phyloP scores from a whole-genome alignment of 305 asterid species.

The Plantago rigida region DNA sequence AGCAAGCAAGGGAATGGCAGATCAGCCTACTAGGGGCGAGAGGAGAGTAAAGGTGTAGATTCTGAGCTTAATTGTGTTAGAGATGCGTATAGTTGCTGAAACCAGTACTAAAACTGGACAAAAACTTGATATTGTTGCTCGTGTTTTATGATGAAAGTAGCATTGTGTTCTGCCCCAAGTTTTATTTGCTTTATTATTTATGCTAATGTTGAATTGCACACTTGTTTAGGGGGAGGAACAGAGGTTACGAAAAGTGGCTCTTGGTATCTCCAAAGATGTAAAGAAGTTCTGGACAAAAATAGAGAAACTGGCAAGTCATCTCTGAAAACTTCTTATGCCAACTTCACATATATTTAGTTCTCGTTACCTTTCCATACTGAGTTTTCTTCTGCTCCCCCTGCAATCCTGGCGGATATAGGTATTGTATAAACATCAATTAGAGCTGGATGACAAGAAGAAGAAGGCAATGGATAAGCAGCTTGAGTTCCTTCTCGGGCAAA shows the following conservation, averaged over 20 bases:
- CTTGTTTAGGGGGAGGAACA: slow-evolving; percentile 82
- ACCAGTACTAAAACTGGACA: slow-evolving; percentile 1
- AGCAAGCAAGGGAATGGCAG: slow-evolving; percentile 95
- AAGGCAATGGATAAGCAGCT: slow-evolving; percentile 92
- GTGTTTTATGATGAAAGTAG: slow-evolving; percentile 24
- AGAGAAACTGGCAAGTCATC: slow-evolving; percentile 80
- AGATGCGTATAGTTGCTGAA: slow-evolving; percentile 21
- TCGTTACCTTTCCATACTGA: slow-evolving; percentile 20
- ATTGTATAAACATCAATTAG: slow-evolving; percentile 84
- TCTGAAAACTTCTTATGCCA: slow-evolving; percentile 13
- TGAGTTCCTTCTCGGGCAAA: slow-evolving; percentile 98
- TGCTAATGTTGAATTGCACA: slow-evolving; percentile 26
- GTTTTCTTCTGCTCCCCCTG: slow-evolving; percentile 5
- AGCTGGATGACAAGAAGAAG: slow-evolving; percentile 85
- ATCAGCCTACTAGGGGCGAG: slow-evolving; percentile 96
- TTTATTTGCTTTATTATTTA: slow-evolving; percentile 17
- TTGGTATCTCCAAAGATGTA: slow-evolving; percentile 86
- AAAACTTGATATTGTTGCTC: slow-evolving; percentile 12
- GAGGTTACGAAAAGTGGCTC: slow-evolving; percentile 74
- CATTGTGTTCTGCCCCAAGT: slow-evolving; percentile 12
- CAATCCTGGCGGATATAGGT: slow-evolving; percentile 48
- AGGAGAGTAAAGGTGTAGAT: slow-evolving; percentile 70
- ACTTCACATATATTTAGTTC: slow-evolving; percentile 5
- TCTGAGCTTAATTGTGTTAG: slow-evolving; percentile 20
- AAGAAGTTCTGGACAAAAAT: slow-evolving; percentile 96